Evolutionary conservation across 257 asterid species (phyloP).

Genomic region (Lantana camara): DNA sequence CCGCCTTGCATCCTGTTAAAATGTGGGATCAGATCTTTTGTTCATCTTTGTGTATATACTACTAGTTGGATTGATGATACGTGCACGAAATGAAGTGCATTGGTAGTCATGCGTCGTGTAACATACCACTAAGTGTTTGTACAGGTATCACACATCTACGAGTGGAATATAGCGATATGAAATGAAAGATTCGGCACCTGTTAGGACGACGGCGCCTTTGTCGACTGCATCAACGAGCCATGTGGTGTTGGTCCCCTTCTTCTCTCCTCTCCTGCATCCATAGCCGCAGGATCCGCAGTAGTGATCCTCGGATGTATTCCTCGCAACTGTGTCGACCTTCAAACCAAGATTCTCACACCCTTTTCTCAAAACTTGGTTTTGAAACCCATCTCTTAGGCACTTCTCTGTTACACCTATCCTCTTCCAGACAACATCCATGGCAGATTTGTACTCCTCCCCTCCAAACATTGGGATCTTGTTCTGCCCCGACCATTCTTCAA

Average conservation of each 20-base stretch:
- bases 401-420: slow-evolving; percentile 58
- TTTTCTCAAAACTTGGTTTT: slow-evolving; percentile 47
- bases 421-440: slow-evolving; percentile 54
- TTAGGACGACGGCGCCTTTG: slow-evolving; percentile 52
- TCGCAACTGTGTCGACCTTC: slow-evolving; percentile 40
- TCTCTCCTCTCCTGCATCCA: slow-evolving; percentile 65
- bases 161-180: too few relatives aligned
- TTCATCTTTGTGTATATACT: too few relatives aligned
- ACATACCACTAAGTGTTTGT: too few relatives aligned
- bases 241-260: slow-evolving; percentile 59
- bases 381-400: slow-evolving; percentile 51
- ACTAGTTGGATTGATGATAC: too few relatives aligned
- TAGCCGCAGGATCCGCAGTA: slow-evolving; percentile 68
- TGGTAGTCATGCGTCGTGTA: too few relatives aligned
- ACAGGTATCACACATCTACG: too few relatives aligned
- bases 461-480: slow-evolving; percentile 45
- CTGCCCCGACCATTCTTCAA: slow-evolving; percentile 52
- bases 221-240: slow-evolving; percentile 64
- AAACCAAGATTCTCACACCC: slow-evolving; percentile 60
- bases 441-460: slow-evolving; percentile 44
- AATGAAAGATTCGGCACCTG: too few relatives aligned
- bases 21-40: too few relatives aligned
- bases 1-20: slow-evolving; percentile 70
- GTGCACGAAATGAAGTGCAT: too few relatives aligned
- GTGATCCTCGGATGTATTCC: slow-evolving; percentile 53